Conservation (phyloP, 208 protist species). For the Phytomonas sp. region DNA sequence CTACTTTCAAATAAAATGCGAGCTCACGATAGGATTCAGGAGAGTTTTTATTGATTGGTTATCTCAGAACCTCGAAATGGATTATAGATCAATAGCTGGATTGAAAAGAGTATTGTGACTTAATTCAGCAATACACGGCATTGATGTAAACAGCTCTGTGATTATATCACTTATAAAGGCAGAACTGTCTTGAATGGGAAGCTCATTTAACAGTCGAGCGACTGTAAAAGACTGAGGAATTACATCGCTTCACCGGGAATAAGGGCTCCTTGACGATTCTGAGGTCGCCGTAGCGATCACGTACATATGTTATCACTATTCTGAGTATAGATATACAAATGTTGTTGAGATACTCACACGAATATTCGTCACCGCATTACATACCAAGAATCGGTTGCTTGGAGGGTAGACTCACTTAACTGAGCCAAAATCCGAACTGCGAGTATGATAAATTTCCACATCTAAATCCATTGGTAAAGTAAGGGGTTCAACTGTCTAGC, state of each 20-base stretch:
- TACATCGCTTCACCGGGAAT: slow-evolving; percentile 27
- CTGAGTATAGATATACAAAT: slow-evolving; percentile 28
- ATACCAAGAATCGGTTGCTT: slow-evolving; percentile 11
- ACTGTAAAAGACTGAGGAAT: slow-evolving; percentile 42
- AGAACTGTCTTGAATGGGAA: slow-evolving; percentile 48
- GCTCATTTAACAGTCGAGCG: slow-evolving; percentile 39
- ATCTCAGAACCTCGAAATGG: slow-evolving; percentile 20
- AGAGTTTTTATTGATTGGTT: slow-evolving; percentile 5
- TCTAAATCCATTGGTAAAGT: neutral
- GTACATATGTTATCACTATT: slow-evolving; percentile 25
- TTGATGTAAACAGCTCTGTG: slow-evolving; percentile 31
- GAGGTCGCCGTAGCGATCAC: slow-evolving; percentile 33
- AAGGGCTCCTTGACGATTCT: slow-evolving; percentile 25
- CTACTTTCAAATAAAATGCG: slow-evolving; percentile 32
- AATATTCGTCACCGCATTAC: slow-evolving; percentile 25
- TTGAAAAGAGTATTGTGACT: slow-evolving; percentile 37
- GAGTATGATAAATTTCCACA: neutral
- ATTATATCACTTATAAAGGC: slow-evolving; percentile 46
- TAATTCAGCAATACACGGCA: slow-evolving; percentile 28
- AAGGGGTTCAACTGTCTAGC: neutral
- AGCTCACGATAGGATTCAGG: slow-evolving; percentile 17
- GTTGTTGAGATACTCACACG: slow-evolving; percentile 35
- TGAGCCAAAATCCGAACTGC: neutral
- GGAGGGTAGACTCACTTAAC: neutral
- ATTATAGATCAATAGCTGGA: slow-evolving; percentile 23